These are phyloP conservation scores for Alternaria ventricosa DNA, from an alignment of 2,329 filamentous ascomycete genomes.

Conservation along the genomic window DNA sequence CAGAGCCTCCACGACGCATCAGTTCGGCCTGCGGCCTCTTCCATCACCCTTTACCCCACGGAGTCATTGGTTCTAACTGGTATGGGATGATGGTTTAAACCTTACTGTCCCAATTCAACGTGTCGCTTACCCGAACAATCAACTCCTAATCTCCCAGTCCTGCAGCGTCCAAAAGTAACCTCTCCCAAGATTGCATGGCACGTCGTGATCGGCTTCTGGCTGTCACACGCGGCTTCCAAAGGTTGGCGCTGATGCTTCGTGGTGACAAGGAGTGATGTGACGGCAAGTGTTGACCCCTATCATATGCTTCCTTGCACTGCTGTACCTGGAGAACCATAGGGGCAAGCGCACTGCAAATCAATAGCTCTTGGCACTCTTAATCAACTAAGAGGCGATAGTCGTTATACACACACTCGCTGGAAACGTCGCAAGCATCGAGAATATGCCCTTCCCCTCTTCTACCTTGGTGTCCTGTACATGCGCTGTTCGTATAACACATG, in stretches of 20 bases:
- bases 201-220: not conserved
- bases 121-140: not conserved
- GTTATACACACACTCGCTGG: not conserved
- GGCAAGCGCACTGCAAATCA: not conserved
- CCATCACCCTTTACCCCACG: not conserved
- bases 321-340: not conserved
- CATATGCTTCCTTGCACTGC: not conserved
- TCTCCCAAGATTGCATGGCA: not conserved
- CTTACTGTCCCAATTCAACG: not conserved
- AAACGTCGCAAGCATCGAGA: not conserved
- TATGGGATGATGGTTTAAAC: not conserved
- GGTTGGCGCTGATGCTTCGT: not conserved
- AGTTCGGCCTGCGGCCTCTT: not conserved
- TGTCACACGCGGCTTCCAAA: not conserved
- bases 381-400: not conserved
- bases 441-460: not conserved
- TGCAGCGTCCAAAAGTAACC: not conserved
- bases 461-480: not conserved
- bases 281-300: not conserved
- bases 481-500: not conserved
- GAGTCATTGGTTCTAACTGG: not conserved
- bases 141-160: not conserved
- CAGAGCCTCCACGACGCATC: slow-evolving; percentile 7
- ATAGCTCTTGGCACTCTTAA: not conserved
- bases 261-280: not conserved